Evolutionary conservation across 495 filamentous ascomycete species (phyloP).

Genomic region (Aspergillus panamensis): DNA sequence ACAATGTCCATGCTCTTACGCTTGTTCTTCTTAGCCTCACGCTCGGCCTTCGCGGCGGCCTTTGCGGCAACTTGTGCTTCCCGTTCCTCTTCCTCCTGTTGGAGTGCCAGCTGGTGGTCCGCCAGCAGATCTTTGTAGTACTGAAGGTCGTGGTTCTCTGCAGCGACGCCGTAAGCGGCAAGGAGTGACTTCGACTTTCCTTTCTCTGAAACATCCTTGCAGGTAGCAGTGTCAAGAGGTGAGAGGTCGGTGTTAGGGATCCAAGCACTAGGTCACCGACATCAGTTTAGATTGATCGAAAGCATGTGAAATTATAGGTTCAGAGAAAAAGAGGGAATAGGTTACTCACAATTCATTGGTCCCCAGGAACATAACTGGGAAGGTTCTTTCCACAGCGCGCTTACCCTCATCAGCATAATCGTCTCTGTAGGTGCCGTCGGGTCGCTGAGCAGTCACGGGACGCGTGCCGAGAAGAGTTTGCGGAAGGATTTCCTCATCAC

Average conservation of each 20-base stretch:
- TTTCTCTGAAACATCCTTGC: constrained; percentile 58
- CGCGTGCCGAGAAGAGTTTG: constrained; percentile 62
- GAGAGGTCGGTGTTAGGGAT: constrained; percentile 74
- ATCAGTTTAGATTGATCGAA: too few species aligned
- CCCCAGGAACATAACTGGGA: constrained; percentile 87
- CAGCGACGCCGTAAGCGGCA: constrained; percentile 68
- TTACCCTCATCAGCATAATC: constrained; percentile 81
- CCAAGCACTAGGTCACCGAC: constrained; percentile 61
- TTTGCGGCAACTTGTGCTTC: constrained; percentile 57
- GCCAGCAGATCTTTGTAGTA: constrained; percentile 73
- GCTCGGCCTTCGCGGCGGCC: constrained; percentile 58
- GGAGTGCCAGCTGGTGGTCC: constrained; percentile 55
- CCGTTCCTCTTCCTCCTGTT: constrained; percentile 59
- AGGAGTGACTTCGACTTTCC: constrained; percentile 73
- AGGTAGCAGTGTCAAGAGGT: constrained; percentile 65
- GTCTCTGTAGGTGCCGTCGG: constrained; percentile 78
- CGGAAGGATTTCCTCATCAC: constrained; percentile 88
- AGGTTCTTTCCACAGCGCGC: constrained; percentile 76
- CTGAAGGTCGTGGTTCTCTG: constrained; percentile 64
- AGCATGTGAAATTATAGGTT: constrained; percentile 12
- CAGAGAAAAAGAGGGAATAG: not conserved
- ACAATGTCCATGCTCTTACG: constrained; percentile 55
- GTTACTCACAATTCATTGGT: constrained; percentile 91
- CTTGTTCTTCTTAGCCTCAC: constrained; percentile 57
- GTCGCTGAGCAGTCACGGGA: constrained; percentile 74